These are phyloP conservation scores for Fusarium sp. DNA, from an alignment of 2,329 filamentous ascomycete genomes.

Conservation along the genomic window DNA sequence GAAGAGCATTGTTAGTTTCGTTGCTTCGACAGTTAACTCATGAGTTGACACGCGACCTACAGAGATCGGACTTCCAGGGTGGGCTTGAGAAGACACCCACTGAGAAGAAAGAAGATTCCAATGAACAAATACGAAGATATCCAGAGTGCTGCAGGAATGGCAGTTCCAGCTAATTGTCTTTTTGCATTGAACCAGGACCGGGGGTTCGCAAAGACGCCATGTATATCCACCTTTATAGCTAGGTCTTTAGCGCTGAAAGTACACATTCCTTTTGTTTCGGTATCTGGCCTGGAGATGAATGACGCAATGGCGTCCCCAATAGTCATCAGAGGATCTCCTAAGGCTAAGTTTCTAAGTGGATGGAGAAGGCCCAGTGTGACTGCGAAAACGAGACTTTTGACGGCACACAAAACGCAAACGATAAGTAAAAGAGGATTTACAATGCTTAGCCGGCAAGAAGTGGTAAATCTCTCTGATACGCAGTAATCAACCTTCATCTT, in stretches of 20 bases:
- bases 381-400: constrained; percentile 16
- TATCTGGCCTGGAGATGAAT: constrained; percentile 23
- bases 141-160: no score
- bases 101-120: no score
- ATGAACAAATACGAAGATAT: no score
- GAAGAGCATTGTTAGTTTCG: no score
- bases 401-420: constrained; percentile 24
- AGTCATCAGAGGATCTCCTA: constrained; percentile 17
- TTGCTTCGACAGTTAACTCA: no score
- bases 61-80: no score
- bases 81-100: no score
- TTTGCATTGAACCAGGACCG: not conserved
- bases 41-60: no score
- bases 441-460: constrained; percentile 14
- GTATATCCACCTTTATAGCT: not conserved
- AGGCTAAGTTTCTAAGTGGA: no score
- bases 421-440: constrained; percentile 21
- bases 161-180: no score
- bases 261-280: constrained; percentile 31
- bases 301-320: constrained; percentile 34
- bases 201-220: no score
- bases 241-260: constrained; percentile 7
- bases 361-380: no score
- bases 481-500: not conserved
- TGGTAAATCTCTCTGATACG: constrained; percentile 21